A percentile compares a stretch with the other conserved stretches of the same genome.
These are phyloP conservation scores for Trypanosomatidae sp. DNA, from an alignment of 208 protist genomes.

Conservation along the genomic window DNA sequence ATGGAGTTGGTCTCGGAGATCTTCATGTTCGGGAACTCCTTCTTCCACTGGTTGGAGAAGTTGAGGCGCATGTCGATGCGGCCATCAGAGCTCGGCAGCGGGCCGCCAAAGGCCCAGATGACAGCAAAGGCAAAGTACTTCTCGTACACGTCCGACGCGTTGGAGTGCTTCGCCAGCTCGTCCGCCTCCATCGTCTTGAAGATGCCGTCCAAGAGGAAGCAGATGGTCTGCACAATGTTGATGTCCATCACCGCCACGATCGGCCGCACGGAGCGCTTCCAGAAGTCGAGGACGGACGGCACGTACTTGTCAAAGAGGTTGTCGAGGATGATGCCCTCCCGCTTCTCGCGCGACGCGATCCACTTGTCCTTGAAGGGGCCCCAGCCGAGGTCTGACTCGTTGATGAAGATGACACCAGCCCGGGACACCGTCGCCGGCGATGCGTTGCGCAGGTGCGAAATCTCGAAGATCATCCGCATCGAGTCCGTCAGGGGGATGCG, in stretches of 20 bases:
- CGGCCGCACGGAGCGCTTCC: conserved; percentile 89
- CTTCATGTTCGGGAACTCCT: conserved; percentile 94
- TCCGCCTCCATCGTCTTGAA: conserved; percentile 84
- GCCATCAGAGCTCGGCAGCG: conserved; percentile 94
- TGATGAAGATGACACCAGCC: conserved; percentile 98
- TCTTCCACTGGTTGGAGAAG: conserved; percentile 97
- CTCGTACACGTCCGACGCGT: conserved; percentile 95
- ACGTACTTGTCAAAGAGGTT: conserved; percentile 98
- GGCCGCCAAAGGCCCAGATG: conserved; percentile 98
- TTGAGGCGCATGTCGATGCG: conserved; percentile 90
- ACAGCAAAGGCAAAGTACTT: conserved; percentile 97
- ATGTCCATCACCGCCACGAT: conserved; percentile 94
- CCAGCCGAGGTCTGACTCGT: conserved; percentile 98
- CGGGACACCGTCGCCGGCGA: conserved; percentile 98
- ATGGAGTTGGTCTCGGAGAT: conserved; percentile 90
- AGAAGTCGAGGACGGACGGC: conserved; percentile 92
- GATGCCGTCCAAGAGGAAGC: conserved; percentile 96
- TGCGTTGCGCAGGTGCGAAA: conserved; percentile 96
- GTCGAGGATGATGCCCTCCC: conserved; percentile 93
- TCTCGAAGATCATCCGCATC: conserved; percentile 99
- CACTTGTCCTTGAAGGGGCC: conserved; percentile 96
- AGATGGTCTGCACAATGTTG: conserved; percentile 96
- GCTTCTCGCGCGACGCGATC: conserved; percentile 90
- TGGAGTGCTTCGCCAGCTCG: conserved; percentile 83
- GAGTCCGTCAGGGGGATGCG: conserved; percentile 97